These are phyloP conservation scores for Candida germanica DNA, from an alignment of 805 yeast species.

Conservation along the genomic window DNA sequence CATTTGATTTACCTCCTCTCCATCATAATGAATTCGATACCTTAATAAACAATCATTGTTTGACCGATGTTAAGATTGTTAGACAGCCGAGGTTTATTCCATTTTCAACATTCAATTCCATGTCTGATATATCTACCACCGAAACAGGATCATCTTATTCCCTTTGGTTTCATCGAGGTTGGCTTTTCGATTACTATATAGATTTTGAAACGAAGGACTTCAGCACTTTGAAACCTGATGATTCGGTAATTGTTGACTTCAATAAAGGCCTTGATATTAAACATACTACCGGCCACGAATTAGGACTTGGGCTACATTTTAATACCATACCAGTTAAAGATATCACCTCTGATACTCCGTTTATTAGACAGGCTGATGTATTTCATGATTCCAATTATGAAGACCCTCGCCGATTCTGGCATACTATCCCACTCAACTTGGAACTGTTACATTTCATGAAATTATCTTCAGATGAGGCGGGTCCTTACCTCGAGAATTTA, in stretches of 20 bases:
- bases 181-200: constrained; percentile 4
- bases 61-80: not conserved
- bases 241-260: constrained; percentile 3
- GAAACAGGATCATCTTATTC: not conserved
- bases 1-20: too few species aligned
- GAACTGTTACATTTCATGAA: constrained; percentile 5
- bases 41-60: not conserved
- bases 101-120: not conserved
- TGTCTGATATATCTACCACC: not conserved
- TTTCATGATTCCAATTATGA: not conserved
- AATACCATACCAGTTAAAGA: constrained; percentile 1
- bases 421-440: not conserved
- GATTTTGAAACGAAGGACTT: not conserved
- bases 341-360: constrained; percentile 1
- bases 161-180: constrained; percentile 1
- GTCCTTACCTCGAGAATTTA: constrained; percentile 1
- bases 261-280: constrained; percentile 3
- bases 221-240: not conserved
- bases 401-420: constrained; percentile 5
- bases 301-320: constrained; percentile 5
- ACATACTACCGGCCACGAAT: not conserved
- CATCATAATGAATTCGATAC: not conserved
- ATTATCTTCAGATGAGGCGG: not conserved
- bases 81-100: not conserved
- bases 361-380: constrained; percentile 10